Evolutionary conservation across 2,329 filamentous ascomycete genomes (phyloP).

Genomic region (Cladosporium sp.): DNA sequence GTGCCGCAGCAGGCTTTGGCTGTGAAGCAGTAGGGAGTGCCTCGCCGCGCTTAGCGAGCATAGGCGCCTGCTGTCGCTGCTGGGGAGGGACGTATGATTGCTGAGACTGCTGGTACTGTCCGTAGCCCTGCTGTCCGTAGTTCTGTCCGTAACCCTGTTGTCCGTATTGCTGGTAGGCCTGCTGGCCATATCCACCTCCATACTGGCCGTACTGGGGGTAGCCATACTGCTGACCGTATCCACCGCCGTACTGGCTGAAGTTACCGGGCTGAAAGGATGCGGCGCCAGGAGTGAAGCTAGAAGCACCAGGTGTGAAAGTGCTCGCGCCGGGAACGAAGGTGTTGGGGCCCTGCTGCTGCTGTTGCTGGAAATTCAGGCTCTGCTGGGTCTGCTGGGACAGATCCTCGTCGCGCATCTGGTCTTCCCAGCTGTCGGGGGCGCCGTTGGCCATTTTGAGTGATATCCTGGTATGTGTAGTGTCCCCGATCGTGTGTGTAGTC

Average conservation of each 20-base stretch:
- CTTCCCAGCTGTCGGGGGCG: conserved; percentile 70
- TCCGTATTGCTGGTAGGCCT: conserved; percentile 40
- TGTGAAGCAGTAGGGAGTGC: conserved; percentile 45
- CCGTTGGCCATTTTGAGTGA: conserved; percentile 22
- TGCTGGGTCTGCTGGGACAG: conserved; percentile 34
- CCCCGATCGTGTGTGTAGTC: not conserved
- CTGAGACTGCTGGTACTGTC: conserved; percentile 40
- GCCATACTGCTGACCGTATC: conserved; percentile 35
- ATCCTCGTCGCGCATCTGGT: conserved; percentile 32
- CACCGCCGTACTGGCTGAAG: conserved; percentile 28
- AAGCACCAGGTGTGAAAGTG: conserved; percentile 27
- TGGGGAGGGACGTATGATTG: conserved; percentile 47
- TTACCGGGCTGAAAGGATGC: conserved; percentile 31
- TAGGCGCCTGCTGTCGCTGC: conserved; percentile 48
- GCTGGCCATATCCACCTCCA: conserved; percentile 29
- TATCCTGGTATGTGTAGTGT: not conserved
- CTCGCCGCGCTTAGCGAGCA: conserved; percentile 57
- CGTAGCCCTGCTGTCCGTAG: conserved; percentile 31
- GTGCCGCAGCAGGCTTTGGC: conserved; percentile 39
- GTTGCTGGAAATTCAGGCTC: conserved; percentile 29
- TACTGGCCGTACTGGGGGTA: conserved; percentile 22
- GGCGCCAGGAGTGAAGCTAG: conserved; percentile 31
- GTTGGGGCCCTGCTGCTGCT: conserved; percentile 13
- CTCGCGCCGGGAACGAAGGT: conserved; percentile 12
- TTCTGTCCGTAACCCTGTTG: conserved; percentile 41